Conservation (phyloP, 1,284 basidiomycete genomes). For the Filobasidium uniguttulatum region DNA sequence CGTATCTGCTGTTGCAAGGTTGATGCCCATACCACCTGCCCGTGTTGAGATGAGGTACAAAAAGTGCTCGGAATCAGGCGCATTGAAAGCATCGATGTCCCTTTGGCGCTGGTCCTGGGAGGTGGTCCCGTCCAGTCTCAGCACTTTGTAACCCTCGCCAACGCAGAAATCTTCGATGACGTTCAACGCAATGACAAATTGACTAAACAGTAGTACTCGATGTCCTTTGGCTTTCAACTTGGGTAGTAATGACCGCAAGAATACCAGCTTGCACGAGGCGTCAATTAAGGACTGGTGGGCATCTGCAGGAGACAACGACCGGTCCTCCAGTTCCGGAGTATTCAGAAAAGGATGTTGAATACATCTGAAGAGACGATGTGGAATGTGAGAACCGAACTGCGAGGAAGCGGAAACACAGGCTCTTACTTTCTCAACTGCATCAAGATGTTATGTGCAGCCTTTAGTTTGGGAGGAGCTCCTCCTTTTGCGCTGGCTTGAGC, state of each 20-base stretch:
- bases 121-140: conserved; percentile 85
- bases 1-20: conserved; percentile 45
- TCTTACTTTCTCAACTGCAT: conserved; percentile 73
- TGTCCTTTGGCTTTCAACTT: conserved; percentile 82
- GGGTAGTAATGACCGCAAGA: conserved; percentile 68
- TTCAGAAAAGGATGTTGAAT: conserved; percentile 80
- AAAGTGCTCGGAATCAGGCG: conserved; percentile 68
- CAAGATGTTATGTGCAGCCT: conserved; percentile 52
- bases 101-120: conserved; percentile 78
- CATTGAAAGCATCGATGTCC: conserved; percentile 87
- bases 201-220: conserved; percentile 90
- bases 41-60: conserved; percentile 86
- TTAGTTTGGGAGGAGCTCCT: conserved; percentile 15
- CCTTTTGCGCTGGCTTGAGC: conserved; percentile 24
- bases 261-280: conserved; percentile 72
- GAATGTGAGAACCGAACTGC: background rate
- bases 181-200: conserved; percentile 88
- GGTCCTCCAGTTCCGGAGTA: conserved; percentile 65
- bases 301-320: conserved; percentile 46
- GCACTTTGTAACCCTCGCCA: conserved; percentile 77
- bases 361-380: conserved; percentile 1
- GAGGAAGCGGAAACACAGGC: background rate
- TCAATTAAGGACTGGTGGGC: conserved; percentile 67
- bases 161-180: conserved; percentile 83
- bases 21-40: conserved; percentile 92